Conservation (phyloP, 75 land plant species). For the Chamaecyparis obtusa region DNA sequence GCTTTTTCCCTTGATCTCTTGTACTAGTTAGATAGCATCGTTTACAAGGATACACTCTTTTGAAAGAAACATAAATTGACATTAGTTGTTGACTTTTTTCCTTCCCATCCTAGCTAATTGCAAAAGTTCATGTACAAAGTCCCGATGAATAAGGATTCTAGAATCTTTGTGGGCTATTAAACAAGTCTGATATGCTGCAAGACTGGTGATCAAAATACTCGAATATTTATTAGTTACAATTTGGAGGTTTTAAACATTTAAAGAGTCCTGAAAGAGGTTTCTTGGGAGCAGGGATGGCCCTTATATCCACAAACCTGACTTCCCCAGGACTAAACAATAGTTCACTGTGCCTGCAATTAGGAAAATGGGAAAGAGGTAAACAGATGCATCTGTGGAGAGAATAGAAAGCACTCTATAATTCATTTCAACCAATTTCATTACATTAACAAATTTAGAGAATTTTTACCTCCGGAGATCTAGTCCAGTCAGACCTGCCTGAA, state of each 20-base stretch:
- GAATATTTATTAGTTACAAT: conserved; percentile 33
- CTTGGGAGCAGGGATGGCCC: conserved; percentile 55
- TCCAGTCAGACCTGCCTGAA: conserved; percentile 89
- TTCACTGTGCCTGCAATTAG: conserved; percentile 67
- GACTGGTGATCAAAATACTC: background rate
- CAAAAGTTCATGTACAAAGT: background rate
- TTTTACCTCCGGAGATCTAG: conserved; percentile 82
- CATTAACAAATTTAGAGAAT: background rate
- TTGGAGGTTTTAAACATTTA: conserved; percentile 70
- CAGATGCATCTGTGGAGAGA: background rate
- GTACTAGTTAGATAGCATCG: background rate
- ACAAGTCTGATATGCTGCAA: background rate
- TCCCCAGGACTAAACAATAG: conserved; percentile 85
- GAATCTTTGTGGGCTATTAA: background rate
- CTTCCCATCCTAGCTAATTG: background rate
- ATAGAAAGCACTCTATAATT: conserved; percentile 8
- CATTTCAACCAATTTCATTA: background rate
- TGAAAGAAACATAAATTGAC: background rate
- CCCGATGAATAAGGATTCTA: background rate
- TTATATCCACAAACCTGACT: conserved; percentile 65
- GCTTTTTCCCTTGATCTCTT: background rate
- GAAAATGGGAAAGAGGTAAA: conserved; percentile 5
- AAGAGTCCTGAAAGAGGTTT: conserved; percentile 62
- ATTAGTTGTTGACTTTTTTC: background rate
- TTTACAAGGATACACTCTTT: background rate